phyloP scores from a whole-genome alignment of 1,139 yeast genomes.

The Scheffersomyces parashehatae region DNA sequence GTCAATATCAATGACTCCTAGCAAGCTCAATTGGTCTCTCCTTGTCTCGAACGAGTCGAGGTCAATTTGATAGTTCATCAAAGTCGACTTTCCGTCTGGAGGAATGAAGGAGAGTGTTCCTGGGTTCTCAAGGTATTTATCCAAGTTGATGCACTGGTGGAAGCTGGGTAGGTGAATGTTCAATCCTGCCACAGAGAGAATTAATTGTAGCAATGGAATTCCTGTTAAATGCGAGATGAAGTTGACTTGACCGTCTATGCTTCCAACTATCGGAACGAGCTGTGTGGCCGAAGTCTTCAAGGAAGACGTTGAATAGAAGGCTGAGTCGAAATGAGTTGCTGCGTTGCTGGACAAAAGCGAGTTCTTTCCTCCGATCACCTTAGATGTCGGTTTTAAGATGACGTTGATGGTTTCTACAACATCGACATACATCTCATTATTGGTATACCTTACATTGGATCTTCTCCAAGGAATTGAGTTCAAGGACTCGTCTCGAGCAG shows the following conservation, averaged over 20 bases:
- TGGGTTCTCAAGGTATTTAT: constrained; percentile 39
- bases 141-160: constrained; percentile 58
- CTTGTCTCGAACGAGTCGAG: constrained; percentile 24
- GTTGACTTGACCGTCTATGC: constrained; percentile 64
- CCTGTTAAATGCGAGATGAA: constrained; percentile 75
- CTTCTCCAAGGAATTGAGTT: constrained; percentile 72
- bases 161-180: constrained; percentile 52
- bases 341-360: constrained; percentile 5
- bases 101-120: constrained; percentile 70
- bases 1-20: constrained; percentile 64
- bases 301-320: constrained; percentile 17
- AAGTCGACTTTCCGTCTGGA: constrained; percentile 76
- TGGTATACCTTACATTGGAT: constrained; percentile 61
- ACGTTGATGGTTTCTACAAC: constrained; percentile 60
- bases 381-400: constrained; percentile 30
- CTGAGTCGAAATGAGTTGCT: constrained; percentile 15
- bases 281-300: constrained; percentile 12
- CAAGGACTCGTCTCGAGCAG: constrained; percentile 2
- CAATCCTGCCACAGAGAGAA: constrained; percentile 46
- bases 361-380: constrained; percentile 2
- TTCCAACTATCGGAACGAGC: constrained; percentile 51
- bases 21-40: constrained; percentile 22
- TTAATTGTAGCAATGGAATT: constrained; percentile 65
- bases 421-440: constrained; percentile 83
- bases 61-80: constrained; percentile 68